Conservation (phyloP, 192 early-diverging fungal genomes). For the Endogone sp. region DNA sequence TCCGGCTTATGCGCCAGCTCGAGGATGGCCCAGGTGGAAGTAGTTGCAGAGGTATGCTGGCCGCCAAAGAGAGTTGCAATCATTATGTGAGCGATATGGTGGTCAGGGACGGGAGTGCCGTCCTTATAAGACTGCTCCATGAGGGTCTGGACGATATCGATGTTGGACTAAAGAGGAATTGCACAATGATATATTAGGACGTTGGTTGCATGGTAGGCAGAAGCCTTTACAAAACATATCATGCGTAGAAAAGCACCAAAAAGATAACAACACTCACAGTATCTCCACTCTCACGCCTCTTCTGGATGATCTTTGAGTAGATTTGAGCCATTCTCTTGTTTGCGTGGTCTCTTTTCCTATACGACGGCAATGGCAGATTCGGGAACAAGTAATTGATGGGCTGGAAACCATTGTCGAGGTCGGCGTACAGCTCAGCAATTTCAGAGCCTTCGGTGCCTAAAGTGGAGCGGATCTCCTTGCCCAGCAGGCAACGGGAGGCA, state of each 20-base stretch:
- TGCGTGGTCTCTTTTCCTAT: slow-evolving; percentile 82
- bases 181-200: slow-evolving; percentile 2
- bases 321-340: slow-evolving; percentile 76
- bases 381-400: slow-evolving; percentile 94
- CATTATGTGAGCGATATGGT: slow-evolving; percentile 90
- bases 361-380: slow-evolving; percentile 86
- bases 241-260: no score
- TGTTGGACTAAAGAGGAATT: slow-evolving; percentile 1
- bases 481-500: slow-evolving; percentile 91
- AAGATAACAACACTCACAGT: slow-evolving; percentile 21
- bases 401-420: slow-evolving; percentile 89
- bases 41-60: slow-evolving; percentile 95
- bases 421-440: slow-evolving; percentile 91
- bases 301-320: slow-evolving; percentile 77
- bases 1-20: slow-evolving; percentile 78
- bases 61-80: slow-evolving; percentile 97
- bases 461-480: slow-evolving; percentile 85
- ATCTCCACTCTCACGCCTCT: slow-evolving; percentile 56
- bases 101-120: slow-evolving; percentile 78
- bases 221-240: neutral
- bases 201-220: neutral
- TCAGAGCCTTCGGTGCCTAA: slow-evolving; percentile 33
- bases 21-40: slow-evolving; percentile 87
- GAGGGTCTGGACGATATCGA: slow-evolving; percentile 78
- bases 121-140: slow-evolving; percentile 88